phyloP scores from a whole-genome alignment of 2,329 filamentous ascomycete species.

The Neobulgaria alba region DNA sequence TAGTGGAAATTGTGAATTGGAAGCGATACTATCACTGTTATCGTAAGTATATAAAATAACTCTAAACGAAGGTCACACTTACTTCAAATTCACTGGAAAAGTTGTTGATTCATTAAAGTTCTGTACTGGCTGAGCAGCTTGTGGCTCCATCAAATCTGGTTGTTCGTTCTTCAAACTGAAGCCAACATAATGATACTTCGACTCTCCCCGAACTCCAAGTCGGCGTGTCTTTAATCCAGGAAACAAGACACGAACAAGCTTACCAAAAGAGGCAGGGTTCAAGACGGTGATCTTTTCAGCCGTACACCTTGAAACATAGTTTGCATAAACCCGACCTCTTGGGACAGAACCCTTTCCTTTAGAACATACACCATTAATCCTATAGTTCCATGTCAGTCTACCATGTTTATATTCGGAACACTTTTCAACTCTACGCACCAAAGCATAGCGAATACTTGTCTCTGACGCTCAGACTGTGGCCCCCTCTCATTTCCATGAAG shows the following conservation, averaged over 20 bases:
- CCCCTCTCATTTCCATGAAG: conserved; percentile 72
- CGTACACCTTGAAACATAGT: conserved; percentile 87
- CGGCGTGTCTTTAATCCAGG: conserved; percentile 88
- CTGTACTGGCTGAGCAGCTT: conserved; percentile 37
- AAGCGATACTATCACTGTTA: conserved; percentile 22
- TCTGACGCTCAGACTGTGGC: conserved; percentile 72
- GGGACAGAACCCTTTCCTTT: conserved; percentile 80
- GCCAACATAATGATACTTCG: conserved; percentile 91
- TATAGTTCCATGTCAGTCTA: conserved; percentile 29
- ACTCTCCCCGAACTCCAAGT: conserved; percentile 88
- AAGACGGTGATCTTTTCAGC: conserved; percentile 89
- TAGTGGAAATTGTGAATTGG: conserved; percentile 23
- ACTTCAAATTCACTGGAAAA: conserved; percentile 44
- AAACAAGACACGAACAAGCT: conserved; percentile 92
- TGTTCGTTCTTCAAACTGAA: conserved; percentile 51
- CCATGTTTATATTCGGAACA: neutral
- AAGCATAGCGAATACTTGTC: conserved; percentile 82
- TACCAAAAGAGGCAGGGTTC: conserved; percentile 96
- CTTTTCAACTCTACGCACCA: conserved; percentile 49
- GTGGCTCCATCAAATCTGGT: conserved; percentile 30
- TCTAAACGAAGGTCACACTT: conserved; percentile 20
- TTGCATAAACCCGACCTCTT: conserved; percentile 86
- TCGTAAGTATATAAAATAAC: conserved; percentile 12
- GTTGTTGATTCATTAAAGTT: conserved; percentile 41
- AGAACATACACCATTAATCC: conserved; percentile 65